These are phyloP conservation scores for Phaeolepiota aurea DNA, from an alignment of 768 basidiomycete genomes.

Conservation along the genomic window DNA sequence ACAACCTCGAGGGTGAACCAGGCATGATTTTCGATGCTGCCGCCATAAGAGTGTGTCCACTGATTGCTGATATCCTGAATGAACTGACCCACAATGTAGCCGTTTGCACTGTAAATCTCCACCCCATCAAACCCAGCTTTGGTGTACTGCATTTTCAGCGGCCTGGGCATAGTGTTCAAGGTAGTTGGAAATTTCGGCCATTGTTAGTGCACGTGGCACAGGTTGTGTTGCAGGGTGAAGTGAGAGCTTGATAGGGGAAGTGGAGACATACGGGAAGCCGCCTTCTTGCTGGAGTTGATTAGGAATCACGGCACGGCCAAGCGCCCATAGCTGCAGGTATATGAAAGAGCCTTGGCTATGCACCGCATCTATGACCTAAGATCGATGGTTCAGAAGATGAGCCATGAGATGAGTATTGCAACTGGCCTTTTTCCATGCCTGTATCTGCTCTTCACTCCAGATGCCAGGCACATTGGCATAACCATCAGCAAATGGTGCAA, in stretches of 20 bases:
- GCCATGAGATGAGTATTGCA: neutral
- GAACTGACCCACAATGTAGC: slow-evolving; percentile 46
- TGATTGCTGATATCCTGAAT: slow-evolving; percentile 47
- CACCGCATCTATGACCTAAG: slow-evolving; percentile 2
- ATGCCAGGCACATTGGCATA: slow-evolving; percentile 42
- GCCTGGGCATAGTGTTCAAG: slow-evolving; percentile 4
- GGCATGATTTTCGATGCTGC: slow-evolving; percentile 53
- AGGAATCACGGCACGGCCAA: slow-evolving; percentile 32
- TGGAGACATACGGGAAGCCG: neutral
- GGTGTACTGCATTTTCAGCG: slow-evolving; percentile 8
- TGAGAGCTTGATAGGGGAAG: neutral
- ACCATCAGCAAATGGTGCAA: slow-evolving; percentile 37
- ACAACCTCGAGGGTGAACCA: slow-evolving; percentile 51
- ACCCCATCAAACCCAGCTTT: slow-evolving; percentile 3
- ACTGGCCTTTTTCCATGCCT: slow-evolving; percentile 32
- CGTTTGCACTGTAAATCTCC: slow-evolving; percentile 49
- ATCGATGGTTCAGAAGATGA: neutral
- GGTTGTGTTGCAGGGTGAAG: neutral
- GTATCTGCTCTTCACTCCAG: slow-evolving; percentile 45
- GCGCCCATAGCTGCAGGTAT: slow-evolving; percentile 50
- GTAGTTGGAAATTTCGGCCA: slow-evolving; percentile 1
- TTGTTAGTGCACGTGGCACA: slow-evolving; percentile 1
- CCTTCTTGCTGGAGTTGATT: slow-evolving; percentile 16
- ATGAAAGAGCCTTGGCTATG: slow-evolving; percentile 31
- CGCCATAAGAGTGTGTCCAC: slow-evolving; percentile 57